phyloP scores from a whole-genome alignment of 345 rosid genomes.

The Gossypium bickii region DNA sequence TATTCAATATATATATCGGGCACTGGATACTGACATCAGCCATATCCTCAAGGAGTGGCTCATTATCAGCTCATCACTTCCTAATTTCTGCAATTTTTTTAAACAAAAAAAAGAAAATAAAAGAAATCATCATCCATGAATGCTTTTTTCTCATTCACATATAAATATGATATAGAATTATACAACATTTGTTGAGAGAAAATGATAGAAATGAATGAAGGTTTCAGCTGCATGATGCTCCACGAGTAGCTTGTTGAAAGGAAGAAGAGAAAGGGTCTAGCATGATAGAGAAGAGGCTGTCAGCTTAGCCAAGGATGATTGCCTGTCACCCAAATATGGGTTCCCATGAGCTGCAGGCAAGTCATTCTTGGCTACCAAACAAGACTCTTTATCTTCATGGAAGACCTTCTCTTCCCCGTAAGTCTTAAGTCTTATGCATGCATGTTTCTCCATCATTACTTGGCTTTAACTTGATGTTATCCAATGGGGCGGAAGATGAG shows the following conservation, averaged over 20 bases:
- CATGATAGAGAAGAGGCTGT: conserved; percentile 23
- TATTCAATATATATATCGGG: neutral
- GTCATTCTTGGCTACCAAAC: conserved; percentile 23
- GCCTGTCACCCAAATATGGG: conserved; percentile 22
- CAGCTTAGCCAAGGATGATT: conserved; percentile 35
- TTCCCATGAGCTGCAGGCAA: conserved; percentile 14
- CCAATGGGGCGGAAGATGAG: conserved; percentile 11
- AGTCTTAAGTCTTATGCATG: no score
- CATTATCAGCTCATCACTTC: neutral
- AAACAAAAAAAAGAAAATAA: neutral
- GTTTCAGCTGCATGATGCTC: conserved; percentile 1
- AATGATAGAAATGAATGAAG: neutral
- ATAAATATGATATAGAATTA: neutral
- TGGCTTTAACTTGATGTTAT: no score
- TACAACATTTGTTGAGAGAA: neutral
- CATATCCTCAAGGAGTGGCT: conserved; percentile 17
- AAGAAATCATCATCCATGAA: neutral
- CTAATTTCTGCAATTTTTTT: neutral
- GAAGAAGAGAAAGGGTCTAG: conserved; percentile 35
- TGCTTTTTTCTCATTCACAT: neutral
- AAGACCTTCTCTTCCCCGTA: conserved; percentile 16
- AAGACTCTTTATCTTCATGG: conserved; percentile 14
- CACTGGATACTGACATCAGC: conserved; percentile 1
- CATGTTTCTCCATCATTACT: no score
- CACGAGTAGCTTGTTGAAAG: neutral